Percentiles rank a stretch among this genome's conserved stretches.
Evolutionary conservation across 495 filamentous ascomycete species (phyloP).

Genomic region (Durotheca rogersii): DNA sequence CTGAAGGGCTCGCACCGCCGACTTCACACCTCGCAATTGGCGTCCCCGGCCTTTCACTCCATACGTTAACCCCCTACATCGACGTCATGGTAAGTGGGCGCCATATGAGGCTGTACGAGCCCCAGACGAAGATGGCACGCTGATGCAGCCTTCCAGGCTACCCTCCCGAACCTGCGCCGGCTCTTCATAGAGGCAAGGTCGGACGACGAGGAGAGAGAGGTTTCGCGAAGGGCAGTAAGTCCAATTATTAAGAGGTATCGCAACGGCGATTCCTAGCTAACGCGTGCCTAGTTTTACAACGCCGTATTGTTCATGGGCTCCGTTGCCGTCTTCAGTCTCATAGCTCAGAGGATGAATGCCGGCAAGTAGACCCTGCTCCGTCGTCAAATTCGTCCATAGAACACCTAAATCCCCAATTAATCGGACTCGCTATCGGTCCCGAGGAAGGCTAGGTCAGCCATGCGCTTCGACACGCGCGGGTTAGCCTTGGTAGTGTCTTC

Average conservation of each 20-base stretch:
- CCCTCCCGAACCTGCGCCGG: slow-evolving; percentile 90
- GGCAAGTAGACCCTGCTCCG: slow-evolving; percentile 31
- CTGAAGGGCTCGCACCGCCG: no score
- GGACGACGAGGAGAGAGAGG: slow-evolving; percentile 90
- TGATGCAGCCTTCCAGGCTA: slow-evolving; percentile 54
- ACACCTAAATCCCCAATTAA: slow-evolving; percentile 33
- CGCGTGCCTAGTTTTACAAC: slow-evolving; percentile 80
- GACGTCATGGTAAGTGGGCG: slow-evolving; percentile 26
- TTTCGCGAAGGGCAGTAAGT: slow-evolving; percentile 87
- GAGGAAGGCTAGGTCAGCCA: slow-evolving; percentile 48
- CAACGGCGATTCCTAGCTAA: not conserved
- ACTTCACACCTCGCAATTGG: no score
- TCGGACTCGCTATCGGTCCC: slow-evolving; percentile 51
- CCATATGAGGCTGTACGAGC: not conserved
- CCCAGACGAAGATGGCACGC: not conserved
- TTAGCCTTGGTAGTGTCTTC: slow-evolving; percentile 31
- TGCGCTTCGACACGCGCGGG: slow-evolving; percentile 34
- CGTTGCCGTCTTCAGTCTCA: slow-evolving; percentile 86
- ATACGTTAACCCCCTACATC: no score
- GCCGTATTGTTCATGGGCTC: slow-evolving; percentile 93
- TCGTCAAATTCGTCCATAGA: not conserved
- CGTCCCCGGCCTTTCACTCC: not conserved
- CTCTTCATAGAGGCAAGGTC: slow-evolving; percentile 94
- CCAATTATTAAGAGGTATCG: not conserved
- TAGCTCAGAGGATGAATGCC: slow-evolving; percentile 68